Percentiles rank a stretch among this genome's conserved stretches.
Evolutionary conservation across 768 basidiomycete species (phyloP).

Genomic region (Mycena rebaudengoi): DNA sequence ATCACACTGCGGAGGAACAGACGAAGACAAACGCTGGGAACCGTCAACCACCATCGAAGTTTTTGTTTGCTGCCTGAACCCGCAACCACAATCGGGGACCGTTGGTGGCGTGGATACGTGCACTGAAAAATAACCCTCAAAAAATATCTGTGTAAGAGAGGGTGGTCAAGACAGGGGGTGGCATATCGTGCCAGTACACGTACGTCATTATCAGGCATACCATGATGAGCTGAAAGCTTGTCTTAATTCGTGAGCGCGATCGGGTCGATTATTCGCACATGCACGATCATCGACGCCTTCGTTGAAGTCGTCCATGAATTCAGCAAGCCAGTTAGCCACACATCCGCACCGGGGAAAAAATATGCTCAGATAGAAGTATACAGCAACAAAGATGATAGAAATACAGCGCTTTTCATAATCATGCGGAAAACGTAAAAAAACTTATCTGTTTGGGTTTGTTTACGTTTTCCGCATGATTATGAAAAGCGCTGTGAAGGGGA

Average conservation of each 20-base stretch:
- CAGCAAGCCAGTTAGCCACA: neutral
- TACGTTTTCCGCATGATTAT: too few relatives aligned
- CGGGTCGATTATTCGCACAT: neutral
- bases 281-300: conserved; percentile 4
- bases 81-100: neutral
- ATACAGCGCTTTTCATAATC: too few relatives aligned
- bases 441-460: too few relatives aligned
- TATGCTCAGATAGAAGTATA: too few relatives aligned
- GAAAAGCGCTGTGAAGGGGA: too few relatives aligned
- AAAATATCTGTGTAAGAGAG: neutral
- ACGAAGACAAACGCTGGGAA: neutral
- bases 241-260: neutral
- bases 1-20: neutral
- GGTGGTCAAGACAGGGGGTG: neutral
- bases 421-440: too few relatives aligned
- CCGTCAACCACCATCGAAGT: conserved; percentile 1
- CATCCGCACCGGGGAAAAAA: neutral
- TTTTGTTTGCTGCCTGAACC: neutral
- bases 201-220: neutral
- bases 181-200: neutral
- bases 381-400: too few relatives aligned
- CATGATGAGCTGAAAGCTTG: neutral
- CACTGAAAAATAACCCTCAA: conserved; percentile 2
- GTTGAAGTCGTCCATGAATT: neutral
- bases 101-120: neutral